phyloP scores from a whole-genome alignment of 1,284 basidiomycete genomes.

The Pseudozyma thailandica region DNA sequence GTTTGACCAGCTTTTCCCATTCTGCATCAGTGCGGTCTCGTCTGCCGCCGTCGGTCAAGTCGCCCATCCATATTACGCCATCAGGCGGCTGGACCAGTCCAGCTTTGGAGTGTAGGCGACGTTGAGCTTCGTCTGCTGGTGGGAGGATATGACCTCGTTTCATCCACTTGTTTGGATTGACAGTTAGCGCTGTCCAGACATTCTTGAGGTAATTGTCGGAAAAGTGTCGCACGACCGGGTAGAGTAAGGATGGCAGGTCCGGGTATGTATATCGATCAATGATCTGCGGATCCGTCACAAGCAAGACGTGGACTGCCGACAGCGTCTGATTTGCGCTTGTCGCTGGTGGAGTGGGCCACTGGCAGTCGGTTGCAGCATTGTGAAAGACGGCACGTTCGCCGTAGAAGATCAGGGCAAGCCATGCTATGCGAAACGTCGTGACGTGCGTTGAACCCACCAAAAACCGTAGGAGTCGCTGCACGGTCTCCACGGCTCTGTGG shows the following conservation, averaged over 20 bases:
- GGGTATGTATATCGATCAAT: constrained; percentile 44
- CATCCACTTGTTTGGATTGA: constrained; percentile 47
- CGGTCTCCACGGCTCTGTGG: constrained; percentile 3
- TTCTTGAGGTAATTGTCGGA: constrained; percentile 51
- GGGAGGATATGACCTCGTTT: constrained; percentile 17
- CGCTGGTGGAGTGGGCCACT: constrained; percentile 24
- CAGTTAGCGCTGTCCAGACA: constrained; percentile 34
- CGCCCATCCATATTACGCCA: constrained; percentile 54
- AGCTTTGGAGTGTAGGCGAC: not conserved
- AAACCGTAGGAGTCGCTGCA: constrained; percentile 14
- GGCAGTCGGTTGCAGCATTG: constrained; percentile 30
- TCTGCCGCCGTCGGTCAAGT: constrained; percentile 50
- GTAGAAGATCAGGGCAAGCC: constrained; percentile 41
- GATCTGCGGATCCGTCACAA: constrained; percentile 50
- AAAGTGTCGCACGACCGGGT: constrained; percentile 38
- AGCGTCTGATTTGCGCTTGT: constrained; percentile 5
- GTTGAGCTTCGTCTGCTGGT: constrained; percentile 7
- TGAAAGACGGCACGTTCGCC: constrained; percentile 38
- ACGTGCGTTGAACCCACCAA: constrained; percentile 24
- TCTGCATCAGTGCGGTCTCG: constrained; percentile 19
- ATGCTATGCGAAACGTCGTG: constrained; percentile 26
- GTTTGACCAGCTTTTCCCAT: constrained; percentile 26
- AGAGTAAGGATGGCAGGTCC: constrained; percentile 20
- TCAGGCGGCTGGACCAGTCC: constrained; percentile 34
- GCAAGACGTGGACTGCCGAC: constrained; percentile 29